Evolutionary conservation across 495 filamentous ascomycete genomes (phyloP).

Genomic region (Hypomontagnella monticulosa): DNA sequence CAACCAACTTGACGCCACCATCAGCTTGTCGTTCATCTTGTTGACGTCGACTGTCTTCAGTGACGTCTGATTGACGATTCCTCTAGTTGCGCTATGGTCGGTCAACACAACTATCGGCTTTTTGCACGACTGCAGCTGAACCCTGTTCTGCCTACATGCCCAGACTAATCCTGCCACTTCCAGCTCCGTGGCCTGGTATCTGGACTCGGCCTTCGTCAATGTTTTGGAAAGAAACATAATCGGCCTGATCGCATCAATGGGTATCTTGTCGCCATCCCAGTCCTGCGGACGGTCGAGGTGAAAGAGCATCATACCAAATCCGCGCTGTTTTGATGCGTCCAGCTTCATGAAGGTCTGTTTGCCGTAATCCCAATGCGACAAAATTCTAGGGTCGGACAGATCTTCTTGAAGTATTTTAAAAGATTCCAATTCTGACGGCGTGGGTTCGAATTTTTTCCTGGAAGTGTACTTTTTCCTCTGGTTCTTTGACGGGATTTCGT

Average conservation of each 20-base stretch:
- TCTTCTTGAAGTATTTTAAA: neutral
- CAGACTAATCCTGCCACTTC: too few species aligned
- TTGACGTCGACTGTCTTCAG: too few species aligned
- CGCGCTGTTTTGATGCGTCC: neutral
- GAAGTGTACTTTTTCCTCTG: neutral
- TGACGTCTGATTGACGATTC: too few species aligned
- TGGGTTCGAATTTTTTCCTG: neutral
- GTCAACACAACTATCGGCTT: too few species aligned
- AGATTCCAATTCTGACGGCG: neutral
- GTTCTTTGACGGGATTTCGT: too few species aligned
- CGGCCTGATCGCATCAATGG: neutral
- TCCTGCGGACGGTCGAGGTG: neutral
- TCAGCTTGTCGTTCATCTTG: too few species aligned
- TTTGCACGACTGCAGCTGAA: too few species aligned
- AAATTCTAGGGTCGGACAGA: neutral
- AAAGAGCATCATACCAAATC: constrained; percentile 1
- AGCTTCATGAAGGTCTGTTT: neutral
- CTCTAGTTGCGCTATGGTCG: too few species aligned
- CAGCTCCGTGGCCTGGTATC: too few species aligned
- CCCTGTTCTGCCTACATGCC: too few species aligned
- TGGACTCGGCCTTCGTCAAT: too few species aligned
- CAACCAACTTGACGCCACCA: too few species aligned
- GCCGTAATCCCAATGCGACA: neutral
- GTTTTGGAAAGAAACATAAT: neutral
- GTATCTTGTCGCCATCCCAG: neutral